phyloP scores from a whole-genome alignment of 2,329 filamentous ascomycete genomes.

The Septoria linicola region DNA sequence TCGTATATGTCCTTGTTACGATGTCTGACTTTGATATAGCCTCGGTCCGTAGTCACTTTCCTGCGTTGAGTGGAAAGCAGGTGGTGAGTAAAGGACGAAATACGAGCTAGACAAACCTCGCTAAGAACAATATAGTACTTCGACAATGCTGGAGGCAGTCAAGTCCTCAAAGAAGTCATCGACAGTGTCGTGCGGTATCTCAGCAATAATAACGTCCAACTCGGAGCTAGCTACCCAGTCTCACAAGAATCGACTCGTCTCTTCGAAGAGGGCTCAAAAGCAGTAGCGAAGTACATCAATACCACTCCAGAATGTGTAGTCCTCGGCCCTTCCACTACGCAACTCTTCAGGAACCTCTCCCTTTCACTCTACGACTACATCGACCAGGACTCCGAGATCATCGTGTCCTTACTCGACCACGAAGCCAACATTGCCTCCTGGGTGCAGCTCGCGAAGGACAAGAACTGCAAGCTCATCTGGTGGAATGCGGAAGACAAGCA shows the following conservation, averaged over 20 bases:
- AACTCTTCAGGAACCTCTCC: conserved; percentile 70
- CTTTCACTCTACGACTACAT: conserved; percentile 58
- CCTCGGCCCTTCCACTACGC: conserved; percentile 71
- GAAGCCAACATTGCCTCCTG: conserved; percentile 76
- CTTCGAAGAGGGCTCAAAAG: conserved; percentile 61
- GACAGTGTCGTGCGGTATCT: conserved; percentile 69
- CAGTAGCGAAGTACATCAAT: conserved; percentile 70
- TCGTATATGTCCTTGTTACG: background rate
- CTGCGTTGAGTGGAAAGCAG: conserved; percentile 64
- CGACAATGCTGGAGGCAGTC: conserved; percentile 72
- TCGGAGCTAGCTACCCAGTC: conserved; percentile 67
- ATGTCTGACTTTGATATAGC: conserved; percentile 53
- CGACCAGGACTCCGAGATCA: conserved; percentile 55
- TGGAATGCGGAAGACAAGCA: conserved; percentile 52
- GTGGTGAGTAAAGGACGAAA: conserved; percentile 39
- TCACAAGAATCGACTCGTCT: conserved; percentile 59
- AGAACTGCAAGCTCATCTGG: conserved; percentile 66
- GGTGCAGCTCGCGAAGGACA: conserved; percentile 64
- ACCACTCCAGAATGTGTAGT: conserved; percentile 66
- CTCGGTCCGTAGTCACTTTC: conserved; percentile 61
- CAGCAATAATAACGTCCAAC: conserved; percentile 68
- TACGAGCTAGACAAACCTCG: background rate
- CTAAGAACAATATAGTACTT: conserved; percentile 50
- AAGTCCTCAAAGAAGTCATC: conserved; percentile 65
- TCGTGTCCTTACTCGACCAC: conserved; percentile 72